Conservation (phyloP, 1,284 basidiomycete species). For the Microbotryum lychnidis-dioicae region DNA sequence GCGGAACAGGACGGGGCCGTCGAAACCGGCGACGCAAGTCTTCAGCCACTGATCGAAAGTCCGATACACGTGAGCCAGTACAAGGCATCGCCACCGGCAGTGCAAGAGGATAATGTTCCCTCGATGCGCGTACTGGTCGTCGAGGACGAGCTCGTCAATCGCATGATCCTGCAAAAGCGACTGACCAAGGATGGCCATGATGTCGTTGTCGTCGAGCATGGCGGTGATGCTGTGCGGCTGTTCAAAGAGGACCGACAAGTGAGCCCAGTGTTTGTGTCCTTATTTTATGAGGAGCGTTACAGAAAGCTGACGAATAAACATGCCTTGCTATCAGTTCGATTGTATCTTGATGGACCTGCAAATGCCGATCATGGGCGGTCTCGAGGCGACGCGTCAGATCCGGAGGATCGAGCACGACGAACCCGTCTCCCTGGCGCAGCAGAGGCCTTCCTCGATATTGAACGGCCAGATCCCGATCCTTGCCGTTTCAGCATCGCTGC, state of each 20-base stretch:
- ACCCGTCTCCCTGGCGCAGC: background rate
- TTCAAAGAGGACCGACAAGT: conserved; percentile 26
- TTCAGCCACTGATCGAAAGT: background rate
- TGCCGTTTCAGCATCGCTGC: conserved; percentile 38
- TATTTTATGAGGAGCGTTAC: conserved; percentile 6
- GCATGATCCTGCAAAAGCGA: conserved; percentile 35
- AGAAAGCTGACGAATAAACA: background rate
- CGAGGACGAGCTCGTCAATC: conserved; percentile 48
- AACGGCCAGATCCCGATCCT: conserved; percentile 41
- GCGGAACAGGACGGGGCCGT: background rate
- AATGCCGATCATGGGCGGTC: background rate
- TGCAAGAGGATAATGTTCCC: conserved; percentile 1
- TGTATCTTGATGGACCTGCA: background rate
- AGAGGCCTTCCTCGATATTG: conserved; percentile 20
- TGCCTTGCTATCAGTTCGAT: background rate
- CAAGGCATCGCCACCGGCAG: background rate
- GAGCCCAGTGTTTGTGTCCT: conserved; percentile 6
- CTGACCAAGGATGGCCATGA: conserved; percentile 35
- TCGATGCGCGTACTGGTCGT: conserved; percentile 58
- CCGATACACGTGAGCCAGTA: conserved; percentile 22
- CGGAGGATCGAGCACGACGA: conserved; percentile 26
- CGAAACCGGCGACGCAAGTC: background rate
- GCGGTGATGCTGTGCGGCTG: conserved; percentile 34
- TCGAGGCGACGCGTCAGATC: conserved; percentile 31
- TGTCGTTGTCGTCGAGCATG: conserved; percentile 34